These are phyloP conservation scores for Parafenestella ontariensis DNA, from an alignment of 2,329 filamentous ascomycete genomes.

Conservation along the genomic window DNA sequence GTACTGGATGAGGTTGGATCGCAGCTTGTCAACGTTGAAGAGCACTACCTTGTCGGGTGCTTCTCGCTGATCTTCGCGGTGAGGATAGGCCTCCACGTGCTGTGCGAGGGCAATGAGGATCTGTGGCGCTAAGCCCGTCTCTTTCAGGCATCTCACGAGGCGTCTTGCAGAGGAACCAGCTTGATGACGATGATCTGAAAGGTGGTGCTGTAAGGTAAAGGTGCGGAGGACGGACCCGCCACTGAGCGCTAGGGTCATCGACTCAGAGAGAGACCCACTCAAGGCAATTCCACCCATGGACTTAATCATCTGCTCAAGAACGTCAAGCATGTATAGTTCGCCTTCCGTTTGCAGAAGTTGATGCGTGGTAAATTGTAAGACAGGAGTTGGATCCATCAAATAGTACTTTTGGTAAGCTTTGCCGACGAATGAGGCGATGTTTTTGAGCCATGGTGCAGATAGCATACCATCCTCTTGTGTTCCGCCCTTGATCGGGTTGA, in stretches of 20 bases:
- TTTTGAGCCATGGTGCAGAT: conserved; percentile 90
- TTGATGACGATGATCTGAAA: conserved; percentile 83
- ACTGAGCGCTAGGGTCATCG: conserved; percentile 85
- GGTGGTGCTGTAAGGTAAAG: conserved; percentile 76
- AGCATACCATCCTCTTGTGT: conserved; percentile 72
- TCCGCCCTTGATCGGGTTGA: conserved; percentile 63
- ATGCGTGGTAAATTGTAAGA: conserved; percentile 87
- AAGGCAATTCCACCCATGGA: conserved; percentile 95
- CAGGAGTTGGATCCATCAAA: conserved; percentile 80
- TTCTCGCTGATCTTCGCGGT: conserved; percentile 73
- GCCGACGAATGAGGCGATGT: conserved; percentile 88
- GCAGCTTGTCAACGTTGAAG: conserved; percentile 88
- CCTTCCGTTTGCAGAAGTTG: conserved; percentile 76
- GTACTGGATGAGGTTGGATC: conserved; percentile 84
- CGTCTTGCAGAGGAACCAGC: conserved; percentile 77
- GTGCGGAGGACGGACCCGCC: conserved; percentile 81
- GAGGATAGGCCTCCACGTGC: conserved; percentile 86
- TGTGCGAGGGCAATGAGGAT: conserved; percentile 91
- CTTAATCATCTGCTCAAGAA: conserved; percentile 86
- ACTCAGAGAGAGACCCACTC: conserved; percentile 85
- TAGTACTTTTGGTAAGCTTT: conserved; percentile 87
- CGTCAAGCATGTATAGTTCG: conserved; percentile 88
- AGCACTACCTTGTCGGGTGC: conserved; percentile 89
- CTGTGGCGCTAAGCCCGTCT: conserved; percentile 78
- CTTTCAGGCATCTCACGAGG: conserved; percentile 78